A percentile compares a stretch with the other conserved stretches of the same genome.
These are phyloP conservation scores for Metarhizium sp. DNA, from an alignment of 2,329 filamentous ascomycete genomes.

Conservation along the genomic window DNA sequence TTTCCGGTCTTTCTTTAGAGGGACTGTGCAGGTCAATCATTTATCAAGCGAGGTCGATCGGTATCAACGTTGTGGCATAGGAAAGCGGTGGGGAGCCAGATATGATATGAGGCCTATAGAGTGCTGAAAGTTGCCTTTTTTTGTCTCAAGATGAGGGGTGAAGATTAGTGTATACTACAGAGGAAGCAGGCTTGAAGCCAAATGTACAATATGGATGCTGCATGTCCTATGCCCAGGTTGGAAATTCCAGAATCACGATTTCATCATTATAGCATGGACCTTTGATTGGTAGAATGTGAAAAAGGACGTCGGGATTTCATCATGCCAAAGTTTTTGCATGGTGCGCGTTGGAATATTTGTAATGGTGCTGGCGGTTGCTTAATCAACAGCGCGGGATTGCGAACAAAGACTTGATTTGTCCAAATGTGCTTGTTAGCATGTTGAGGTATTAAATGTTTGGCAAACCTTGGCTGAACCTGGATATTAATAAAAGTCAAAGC, in stretches of 20 bases:
- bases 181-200: not conserved
- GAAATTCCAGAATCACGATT: not conserved
- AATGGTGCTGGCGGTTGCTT: not conserved
- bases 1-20: slow-evolving; percentile 63
- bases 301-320: not conserved
- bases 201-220: not conserved
- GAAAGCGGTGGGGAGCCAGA: not conserved
- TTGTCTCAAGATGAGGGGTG: not conserved
- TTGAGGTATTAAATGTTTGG: too few species aligned
- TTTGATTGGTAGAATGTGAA: not conserved
- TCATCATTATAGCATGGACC: not conserved
- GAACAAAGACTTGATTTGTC: not conserved
- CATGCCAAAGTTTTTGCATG: not conserved
- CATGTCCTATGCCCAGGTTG: not conserved
- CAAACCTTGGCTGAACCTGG: too few species aligned
- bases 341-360: not conserved
- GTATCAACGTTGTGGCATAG: slow-evolving; percentile 61
- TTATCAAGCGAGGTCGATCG: slow-evolving; percentile 65
- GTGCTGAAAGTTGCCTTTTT: not conserved
- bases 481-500: too few species aligned
- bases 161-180: not conserved
- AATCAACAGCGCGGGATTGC: not conserved
- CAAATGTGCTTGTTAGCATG: too few species aligned
- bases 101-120: not conserved
- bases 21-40: slow-evolving; percentile 67